Evolutionary conservation across 352 stramenopile genomes (phyloP).

Genomic region (Phytopythium aichiense): DNA sequence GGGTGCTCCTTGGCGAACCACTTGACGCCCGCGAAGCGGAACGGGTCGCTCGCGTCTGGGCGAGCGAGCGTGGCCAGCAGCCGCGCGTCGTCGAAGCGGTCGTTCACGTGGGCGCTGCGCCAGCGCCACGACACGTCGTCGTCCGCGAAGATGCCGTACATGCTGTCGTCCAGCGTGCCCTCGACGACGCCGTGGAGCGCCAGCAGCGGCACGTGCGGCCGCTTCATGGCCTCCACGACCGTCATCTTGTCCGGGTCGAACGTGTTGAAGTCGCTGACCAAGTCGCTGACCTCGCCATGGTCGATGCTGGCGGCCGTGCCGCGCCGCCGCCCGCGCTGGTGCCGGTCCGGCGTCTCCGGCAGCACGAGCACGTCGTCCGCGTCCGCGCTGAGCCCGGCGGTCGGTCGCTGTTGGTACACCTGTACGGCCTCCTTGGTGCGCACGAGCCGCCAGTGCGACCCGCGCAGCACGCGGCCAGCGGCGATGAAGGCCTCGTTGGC

Average conservation of each 20-base stretch:
- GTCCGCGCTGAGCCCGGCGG: conserved; percentile 1
- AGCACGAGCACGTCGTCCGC: conserved; percentile 1
- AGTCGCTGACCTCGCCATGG: not conserved
- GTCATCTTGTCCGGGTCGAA: not conserved
- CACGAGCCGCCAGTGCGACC: conserved; percentile 31
- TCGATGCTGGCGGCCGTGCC: not conserved
- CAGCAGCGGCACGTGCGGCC: conserved; percentile 30
- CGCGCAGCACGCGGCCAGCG: conserved; percentile 16
- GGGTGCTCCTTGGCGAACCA: conserved; percentile 56
- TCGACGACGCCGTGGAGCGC: conserved; percentile 36
- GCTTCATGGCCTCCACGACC: conserved; percentile 24
- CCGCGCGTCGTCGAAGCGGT: conserved; percentile 41
- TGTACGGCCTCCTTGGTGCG: conserved; percentile 34
- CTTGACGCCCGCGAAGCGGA: conserved; percentile 46
- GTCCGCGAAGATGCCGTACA: conserved; percentile 41
- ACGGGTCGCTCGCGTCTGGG: conserved; percentile 30
- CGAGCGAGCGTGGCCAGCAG: conserved; percentile 34
- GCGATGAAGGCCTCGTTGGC: conserved; percentile 34
- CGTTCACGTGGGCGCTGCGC: conserved; percentile 42
- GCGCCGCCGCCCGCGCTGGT: not conserved
- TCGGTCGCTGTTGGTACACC: conserved; percentile 24
- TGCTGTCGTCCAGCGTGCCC: conserved; percentile 44
- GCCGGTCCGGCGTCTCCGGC: not conserved
- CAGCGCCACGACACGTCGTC: conserved; percentile 39
- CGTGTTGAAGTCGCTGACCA: not conserved